A percentile compares a stretch with the other conserved stretches of the same genome.
Conservation (phyloP, 139 green algal genomes). For the Edaphochlamys debaryana region DNA sequence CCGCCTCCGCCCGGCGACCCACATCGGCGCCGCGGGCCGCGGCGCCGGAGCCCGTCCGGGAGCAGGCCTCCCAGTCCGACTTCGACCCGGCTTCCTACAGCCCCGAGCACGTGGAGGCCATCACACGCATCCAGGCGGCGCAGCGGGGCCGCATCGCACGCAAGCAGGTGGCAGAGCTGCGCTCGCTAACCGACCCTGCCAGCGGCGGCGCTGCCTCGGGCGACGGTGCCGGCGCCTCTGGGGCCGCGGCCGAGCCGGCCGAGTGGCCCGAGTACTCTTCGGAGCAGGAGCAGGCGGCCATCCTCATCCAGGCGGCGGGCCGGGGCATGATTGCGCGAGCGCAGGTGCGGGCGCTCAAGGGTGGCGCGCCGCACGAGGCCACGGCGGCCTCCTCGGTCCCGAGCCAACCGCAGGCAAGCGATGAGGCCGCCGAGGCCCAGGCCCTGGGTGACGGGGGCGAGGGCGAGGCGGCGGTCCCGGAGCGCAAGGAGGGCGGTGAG, state of each 20-base stretch:
- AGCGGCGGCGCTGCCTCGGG: background rate
- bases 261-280: background rate
- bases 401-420: background rate
- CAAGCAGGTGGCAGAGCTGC: constrained; percentile 6
- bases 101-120: constrained; percentile 13
- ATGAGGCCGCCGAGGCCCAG: no score
- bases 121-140: constrained; percentile 35
- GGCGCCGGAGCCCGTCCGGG: no score
- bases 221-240: background rate
- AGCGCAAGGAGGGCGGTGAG: no score
- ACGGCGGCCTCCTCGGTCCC: background rate
- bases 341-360: background rate
- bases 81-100: constrained; percentile 3
- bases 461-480: no score
- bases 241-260: no score
- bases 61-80: no score
- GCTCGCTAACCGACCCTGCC: background rate
- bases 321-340: constrained; percentile 22
- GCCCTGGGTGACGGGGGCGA: no score
- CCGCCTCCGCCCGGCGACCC: no score
- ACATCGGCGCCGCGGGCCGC: no score
- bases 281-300: constrained; percentile 35
- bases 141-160: constrained; percentile 18
- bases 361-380: background rate
- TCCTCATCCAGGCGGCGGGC: constrained; percentile 34